Percentiles rank a stretch among this genome's conserved stretches.
Conservation (phyloP, 2,329 filamentous ascomycete species). For the Neopestalotiopsis sp. region DNA sequence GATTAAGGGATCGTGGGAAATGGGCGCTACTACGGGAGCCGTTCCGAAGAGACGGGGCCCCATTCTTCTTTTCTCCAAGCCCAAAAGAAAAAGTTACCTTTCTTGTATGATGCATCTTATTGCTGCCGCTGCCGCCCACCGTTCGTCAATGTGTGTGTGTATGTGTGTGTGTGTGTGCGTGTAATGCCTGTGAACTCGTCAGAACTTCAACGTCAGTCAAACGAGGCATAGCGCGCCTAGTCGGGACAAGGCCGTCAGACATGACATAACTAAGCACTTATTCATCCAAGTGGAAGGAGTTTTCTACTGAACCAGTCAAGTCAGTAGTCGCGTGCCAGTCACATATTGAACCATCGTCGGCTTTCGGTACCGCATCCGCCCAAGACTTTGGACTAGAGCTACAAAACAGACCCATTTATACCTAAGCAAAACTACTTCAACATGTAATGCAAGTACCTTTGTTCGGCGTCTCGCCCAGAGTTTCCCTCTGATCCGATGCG, state of each 20-base stretch:
- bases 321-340: not conserved
- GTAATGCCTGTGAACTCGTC: not conserved
- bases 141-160: not conserved
- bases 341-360: not conserved
- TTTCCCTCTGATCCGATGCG: not conserved
- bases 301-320: not conserved
- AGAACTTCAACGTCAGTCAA: not conserved
- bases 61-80: not conserved
- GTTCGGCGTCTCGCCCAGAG: not conserved
- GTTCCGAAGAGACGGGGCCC: conserved; percentile 18
- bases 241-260: not conserved
- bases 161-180: too few relatives aligned
- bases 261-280: not conserved
- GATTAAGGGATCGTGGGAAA: conserved; percentile 16
- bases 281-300: not conserved
- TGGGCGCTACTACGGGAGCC: conserved; percentile 14
- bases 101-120: too few relatives aligned
- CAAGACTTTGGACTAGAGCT: not conserved
- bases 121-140: too few relatives aligned
- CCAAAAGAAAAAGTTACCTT: not conserved
- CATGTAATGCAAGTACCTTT: not conserved
- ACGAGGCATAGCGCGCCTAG: not conserved
- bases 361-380: not conserved
- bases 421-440: not conserved
- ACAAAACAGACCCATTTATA: not conserved